Evolutionary conservation across 1,284 basidiomycete species (phyloP), one percentile per base, ranked within the genome.

Genomic region (Ustanciosporium gigantosporum): DNA sequence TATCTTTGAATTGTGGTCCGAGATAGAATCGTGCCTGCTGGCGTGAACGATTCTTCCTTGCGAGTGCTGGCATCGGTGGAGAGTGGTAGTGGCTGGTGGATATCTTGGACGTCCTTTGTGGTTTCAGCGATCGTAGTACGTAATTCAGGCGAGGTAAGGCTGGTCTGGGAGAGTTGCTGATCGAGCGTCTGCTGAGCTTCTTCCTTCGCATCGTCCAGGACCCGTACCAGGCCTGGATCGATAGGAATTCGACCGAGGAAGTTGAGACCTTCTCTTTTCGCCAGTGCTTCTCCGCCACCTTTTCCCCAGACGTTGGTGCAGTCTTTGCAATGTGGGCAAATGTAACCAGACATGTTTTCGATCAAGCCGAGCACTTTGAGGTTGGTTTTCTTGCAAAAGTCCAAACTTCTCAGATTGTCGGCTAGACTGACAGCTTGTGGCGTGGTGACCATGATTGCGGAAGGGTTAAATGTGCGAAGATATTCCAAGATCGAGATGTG

Each of bases 271-370:
- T 93, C 89, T 35, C 84, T 82, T 58, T 82, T 80, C 0, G 91
- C 90, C 86, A 77, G 45, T 9, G 74, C 70, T 79, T 88, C 85
- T 0, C 93, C 95, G 2, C 95, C 95, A 11, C 92, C 92, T 9
- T 86, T 89, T 5, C 93, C 95, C 80, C 97, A 99, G 40, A 95
- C 86, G 74, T 95, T 91, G 79, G 87, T 91, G 65, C 96, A 84
- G 79, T 97, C 92, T 20, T 88, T 88, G 48, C 80, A 81, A 52
- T 81, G 80, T 19, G 94, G 94, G 75, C 95, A 99, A 9, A 90
- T 89, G 80, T 96, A 98, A 31, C 95, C 95, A 50, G 91, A 91
- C 95, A 98, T 97, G 80, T 98, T 99, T 78, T 98, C 95, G 57
- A 99, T 87, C 40, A 99, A 79, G 5, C 95, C 95, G 36, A 96